Evolutionary conservation across 2,329 filamentous ascomycete species (phyloP).

Genomic region (Aspergillus hiratsukae): DNA sequence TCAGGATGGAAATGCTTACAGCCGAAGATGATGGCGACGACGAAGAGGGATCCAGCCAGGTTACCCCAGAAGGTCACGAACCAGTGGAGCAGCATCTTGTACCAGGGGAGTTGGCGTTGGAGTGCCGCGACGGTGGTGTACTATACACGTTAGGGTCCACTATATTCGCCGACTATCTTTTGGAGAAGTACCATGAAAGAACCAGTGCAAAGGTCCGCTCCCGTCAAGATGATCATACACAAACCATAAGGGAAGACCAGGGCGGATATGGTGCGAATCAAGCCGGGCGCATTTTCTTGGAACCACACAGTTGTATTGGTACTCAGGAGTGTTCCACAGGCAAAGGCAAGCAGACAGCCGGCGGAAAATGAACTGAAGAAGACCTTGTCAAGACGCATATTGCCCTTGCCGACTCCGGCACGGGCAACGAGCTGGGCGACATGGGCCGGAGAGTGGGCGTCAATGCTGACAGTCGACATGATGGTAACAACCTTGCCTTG

Average conservation of each 20-base stretch:
- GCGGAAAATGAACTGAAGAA: constrained; percentile 51
- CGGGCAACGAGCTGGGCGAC: constrained; percentile 49
- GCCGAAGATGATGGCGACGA: constrained; percentile 47
- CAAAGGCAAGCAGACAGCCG: constrained; percentile 50
- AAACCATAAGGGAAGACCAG: constrained; percentile 50
- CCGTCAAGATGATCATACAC: constrained; percentile 47
- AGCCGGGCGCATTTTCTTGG: constrained; percentile 45
- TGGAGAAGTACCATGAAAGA: constrained; percentile 38
- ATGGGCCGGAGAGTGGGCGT: constrained; percentile 46
- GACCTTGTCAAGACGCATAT: constrained; percentile 51
- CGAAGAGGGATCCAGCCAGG: constrained; percentile 46
- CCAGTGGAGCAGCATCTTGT: constrained; percentile 41
- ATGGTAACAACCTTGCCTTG: not conserved
- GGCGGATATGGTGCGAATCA: constrained; percentile 44
- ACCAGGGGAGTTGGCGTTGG: constrained; percentile 37
- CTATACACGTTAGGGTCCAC: constrained; percentile 14
- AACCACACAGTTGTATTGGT: constrained; percentile 47
- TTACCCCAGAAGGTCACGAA: constrained; percentile 48
- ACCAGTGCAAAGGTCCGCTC: constrained; percentile 47
- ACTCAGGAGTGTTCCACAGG: constrained; percentile 45
- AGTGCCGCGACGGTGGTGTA: constrained; percentile 44
- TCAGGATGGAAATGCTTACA: constrained; percentile 28
- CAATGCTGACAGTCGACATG: constrained; percentile 18
- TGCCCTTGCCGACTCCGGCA: constrained; percentile 49
- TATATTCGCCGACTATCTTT: not conserved